phyloP scores from a whole-genome alignment of 2,329 filamentous ascomycete species.

The Verticillium klebahnii region DNA sequence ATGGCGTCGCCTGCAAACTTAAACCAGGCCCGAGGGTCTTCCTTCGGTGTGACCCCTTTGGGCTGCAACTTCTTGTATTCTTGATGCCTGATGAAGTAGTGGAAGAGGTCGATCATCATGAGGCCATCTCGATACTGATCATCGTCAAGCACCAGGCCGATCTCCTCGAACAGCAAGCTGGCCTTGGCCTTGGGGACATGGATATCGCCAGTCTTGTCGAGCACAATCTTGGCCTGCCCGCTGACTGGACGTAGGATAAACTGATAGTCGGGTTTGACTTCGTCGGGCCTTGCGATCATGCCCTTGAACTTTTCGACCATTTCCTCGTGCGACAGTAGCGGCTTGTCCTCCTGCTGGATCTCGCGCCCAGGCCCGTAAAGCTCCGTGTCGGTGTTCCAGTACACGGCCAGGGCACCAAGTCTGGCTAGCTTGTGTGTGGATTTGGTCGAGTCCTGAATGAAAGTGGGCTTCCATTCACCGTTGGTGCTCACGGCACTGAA shows the following conservation, averaged over 20 bases:
- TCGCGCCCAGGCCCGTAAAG: conserved; percentile 81
- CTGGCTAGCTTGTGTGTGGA: conserved; percentile 93
- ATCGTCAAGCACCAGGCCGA: conserved; percentile 95
- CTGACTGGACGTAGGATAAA: conserved; percentile 96
- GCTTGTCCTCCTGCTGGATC: conserved; percentile 52
- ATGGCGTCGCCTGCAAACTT: conserved; percentile 87
- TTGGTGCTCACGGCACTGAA: conserved; percentile 97
- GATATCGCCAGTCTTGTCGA: conserved; percentile 85
- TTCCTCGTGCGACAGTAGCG: conserved; percentile 66
- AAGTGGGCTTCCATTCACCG: conserved; percentile 89
- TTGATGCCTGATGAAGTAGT: conserved; percentile 96
- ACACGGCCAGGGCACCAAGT: conserved; percentile 83
- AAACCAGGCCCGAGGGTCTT: conserved; percentile 90
- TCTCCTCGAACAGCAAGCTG: conserved; percentile 89
- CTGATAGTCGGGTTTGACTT: conserved; percentile 62
- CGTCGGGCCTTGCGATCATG: conserved; percentile 72
- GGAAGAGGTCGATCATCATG: conserved; percentile 98
- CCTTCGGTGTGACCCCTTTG: conserved; percentile 72
- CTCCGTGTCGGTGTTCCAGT: conserved; percentile 94
- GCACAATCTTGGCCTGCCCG: conserved; percentile 87
- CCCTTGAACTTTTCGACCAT: conserved; percentile 72
- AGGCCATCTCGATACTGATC: conserved; percentile 94
- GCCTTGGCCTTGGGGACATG: conserved; percentile 85
- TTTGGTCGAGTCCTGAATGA: conserved; percentile 79
- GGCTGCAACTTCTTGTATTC: conserved; percentile 94